phyloP scores from a whole-genome alignment of 345 rosid genomes.

The Arabis hirsuta region DNA sequence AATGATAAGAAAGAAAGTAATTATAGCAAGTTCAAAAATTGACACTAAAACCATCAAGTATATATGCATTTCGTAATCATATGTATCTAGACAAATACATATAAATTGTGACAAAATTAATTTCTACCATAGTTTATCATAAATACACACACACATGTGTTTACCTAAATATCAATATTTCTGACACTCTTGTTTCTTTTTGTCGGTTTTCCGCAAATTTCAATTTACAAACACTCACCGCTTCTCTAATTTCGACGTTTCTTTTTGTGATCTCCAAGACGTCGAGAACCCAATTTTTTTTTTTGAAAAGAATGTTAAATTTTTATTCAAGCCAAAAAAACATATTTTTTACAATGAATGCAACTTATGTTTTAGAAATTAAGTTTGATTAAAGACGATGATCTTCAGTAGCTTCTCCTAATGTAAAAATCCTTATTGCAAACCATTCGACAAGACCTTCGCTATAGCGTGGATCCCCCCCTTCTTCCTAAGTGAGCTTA shows the following conservation, averaged over 20 bases:
- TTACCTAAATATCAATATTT: slow-evolving; percentile 31
- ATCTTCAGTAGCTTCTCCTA: no score
- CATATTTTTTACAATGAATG: no score
- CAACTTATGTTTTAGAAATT: no score
- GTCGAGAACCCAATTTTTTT: slow-evolving; percentile 28
- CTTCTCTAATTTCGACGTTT: slow-evolving; percentile 44
- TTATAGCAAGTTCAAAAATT: not conserved
- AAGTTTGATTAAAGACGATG: no score
- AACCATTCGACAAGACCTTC: no score
- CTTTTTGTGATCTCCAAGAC: slow-evolving; percentile 43
- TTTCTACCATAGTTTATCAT: slow-evolving; percentile 21
- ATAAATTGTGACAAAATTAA: not conserved
- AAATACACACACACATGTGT: slow-evolving; percentile 30
- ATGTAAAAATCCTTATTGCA: no score
- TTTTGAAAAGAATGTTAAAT: no score
- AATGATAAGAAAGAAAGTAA: slow-evolving; percentile 2
- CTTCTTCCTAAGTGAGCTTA: no score
- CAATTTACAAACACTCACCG: slow-evolving; percentile 4
- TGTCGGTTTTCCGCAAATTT: slow-evolving; percentile 30
- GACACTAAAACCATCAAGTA: not conserved
- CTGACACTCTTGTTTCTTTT: slow-evolving; percentile 45
- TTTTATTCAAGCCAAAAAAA: no score
- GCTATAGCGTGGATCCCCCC: no score
- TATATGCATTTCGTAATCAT: not conserved
- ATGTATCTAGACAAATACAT: not conserved